Percentiles rank a stretch among this genome's conserved stretches.
Evolutionary conservation across 768 basidiomycete genomes (phyloP).

Genomic region (Roridomyces roridus): DNA sequence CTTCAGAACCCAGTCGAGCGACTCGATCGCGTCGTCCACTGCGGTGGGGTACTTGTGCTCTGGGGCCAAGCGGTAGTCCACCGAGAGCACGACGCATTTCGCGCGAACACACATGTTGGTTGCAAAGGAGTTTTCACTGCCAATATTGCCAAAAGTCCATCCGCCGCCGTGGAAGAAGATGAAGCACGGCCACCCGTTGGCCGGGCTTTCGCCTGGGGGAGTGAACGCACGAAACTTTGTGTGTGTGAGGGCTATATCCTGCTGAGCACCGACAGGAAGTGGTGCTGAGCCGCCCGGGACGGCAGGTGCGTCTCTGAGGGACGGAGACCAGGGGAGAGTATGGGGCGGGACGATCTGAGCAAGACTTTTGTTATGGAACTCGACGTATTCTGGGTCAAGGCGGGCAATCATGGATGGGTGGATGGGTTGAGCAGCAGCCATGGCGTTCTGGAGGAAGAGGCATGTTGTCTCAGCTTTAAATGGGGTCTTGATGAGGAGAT

Average conservation of each 20-base stretch:
- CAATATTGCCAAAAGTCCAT: slow-evolving; percentile 76
- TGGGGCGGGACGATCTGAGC: slow-evolving; percentile 55
- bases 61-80: slow-evolving; percentile 77
- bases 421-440: slow-evolving; percentile 45
- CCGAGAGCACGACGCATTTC: slow-evolving; percentile 65
- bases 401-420: slow-evolving; percentile 62
- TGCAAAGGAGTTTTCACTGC: slow-evolving; percentile 63
- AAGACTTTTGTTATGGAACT: slow-evolving; percentile 61
- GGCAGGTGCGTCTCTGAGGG: slow-evolving; percentile 54
- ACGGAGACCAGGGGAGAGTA: slow-evolving; percentile 66
- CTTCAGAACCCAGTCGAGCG: slow-evolving; percentile 64
- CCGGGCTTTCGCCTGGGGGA: slow-evolving; percentile 57
- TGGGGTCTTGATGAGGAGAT: too few species aligned
- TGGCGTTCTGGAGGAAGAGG: background rate
- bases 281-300: slow-evolving; percentile 65
- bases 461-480: background rate
- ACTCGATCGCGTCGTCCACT: slow-evolving; percentile 72
- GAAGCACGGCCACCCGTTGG: slow-evolving; percentile 71
- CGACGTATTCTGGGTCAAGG: slow-evolving; percentile 72
- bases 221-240: slow-evolving; percentile 69
- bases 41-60: slow-evolving; percentile 76
- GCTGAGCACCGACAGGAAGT: slow-evolving; percentile 57
- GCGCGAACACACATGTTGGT: slow-evolving; percentile 67
- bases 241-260: slow-evolving; percentile 58
- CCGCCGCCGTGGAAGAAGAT: slow-evolving; percentile 83